Evolutionary conservation across 805 yeast genomes (phyloP).

Genomic region (Ogataea wickerhamii): DNA sequence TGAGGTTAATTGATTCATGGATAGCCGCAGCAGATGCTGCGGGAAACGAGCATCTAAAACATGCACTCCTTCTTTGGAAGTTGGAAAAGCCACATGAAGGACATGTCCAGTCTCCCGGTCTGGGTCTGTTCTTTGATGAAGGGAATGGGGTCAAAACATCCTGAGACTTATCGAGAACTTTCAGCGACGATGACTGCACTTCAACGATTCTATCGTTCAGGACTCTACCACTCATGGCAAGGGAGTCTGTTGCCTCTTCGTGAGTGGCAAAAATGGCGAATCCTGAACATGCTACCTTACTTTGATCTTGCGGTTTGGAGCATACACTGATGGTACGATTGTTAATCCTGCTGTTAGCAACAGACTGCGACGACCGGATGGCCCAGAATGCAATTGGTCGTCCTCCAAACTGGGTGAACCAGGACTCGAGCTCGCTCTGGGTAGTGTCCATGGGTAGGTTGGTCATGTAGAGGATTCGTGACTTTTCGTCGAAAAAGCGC

Average conservation of each 20-base stretch:
- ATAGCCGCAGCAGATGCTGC: slow-evolving; percentile 68
- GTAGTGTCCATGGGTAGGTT: slow-evolving; percentile 84
- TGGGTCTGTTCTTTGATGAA: slow-evolving; percentile 74
- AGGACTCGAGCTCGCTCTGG: slow-evolving; percentile 82
- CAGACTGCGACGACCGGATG: slow-evolving; percentile 49
- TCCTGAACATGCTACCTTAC: slow-evolving; percentile 59
- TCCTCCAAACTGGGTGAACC: slow-evolving; percentile 87
- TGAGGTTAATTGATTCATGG: slow-evolving; percentile 54
- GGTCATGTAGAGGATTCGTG: slow-evolving; percentile 74
- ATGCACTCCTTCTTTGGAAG: slow-evolving; percentile 89
- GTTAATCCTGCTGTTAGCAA: slow-evolving; percentile 14
- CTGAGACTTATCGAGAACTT: slow-evolving; percentile 75
- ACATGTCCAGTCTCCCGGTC: slow-evolving; percentile 99
- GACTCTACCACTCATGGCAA: slow-evolving; percentile 73
- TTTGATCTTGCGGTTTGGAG: slow-evolving; percentile 28
- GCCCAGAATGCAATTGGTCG: slow-evolving; percentile 91
- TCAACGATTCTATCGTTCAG: slow-evolving; percentile 74
- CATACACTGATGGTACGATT: slow-evolving; percentile 1
- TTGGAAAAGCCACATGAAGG: slow-evolving; percentile 94
- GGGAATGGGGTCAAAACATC: slow-evolving; percentile 84
- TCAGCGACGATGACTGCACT: slow-evolving; percentile 79
- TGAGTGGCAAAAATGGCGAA: slow-evolving; percentile 83
- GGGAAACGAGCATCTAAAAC: slow-evolving; percentile 90
- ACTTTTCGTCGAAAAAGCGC: slow-evolving; percentile 64
- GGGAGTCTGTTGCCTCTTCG: slow-evolving; percentile 78